Percentiles rank a stretch among this genome's conserved stretches.
Conservation (phyloP, 1,139 yeast genomes). For the Debaryomycetaceae sp. region DNA sequence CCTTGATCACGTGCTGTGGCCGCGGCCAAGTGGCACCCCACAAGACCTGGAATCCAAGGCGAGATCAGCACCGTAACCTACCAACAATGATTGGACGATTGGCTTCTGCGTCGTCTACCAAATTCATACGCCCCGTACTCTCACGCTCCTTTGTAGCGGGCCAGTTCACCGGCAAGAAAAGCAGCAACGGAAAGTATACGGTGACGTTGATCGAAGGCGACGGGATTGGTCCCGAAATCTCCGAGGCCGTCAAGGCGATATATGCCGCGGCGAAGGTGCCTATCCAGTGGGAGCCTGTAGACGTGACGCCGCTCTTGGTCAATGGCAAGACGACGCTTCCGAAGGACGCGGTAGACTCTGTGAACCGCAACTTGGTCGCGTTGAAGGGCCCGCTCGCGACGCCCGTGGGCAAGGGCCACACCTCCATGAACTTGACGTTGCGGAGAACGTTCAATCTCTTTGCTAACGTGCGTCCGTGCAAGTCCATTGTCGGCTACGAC, state of each 20-base stretch:
- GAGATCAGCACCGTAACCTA: no score
- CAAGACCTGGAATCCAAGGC: no score
- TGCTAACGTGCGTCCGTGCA: conserved; percentile 97
- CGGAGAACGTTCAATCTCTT: conserved; percentile 94
- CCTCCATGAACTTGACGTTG: conserved; percentile 90
- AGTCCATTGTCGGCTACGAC: conserved; percentile 84
- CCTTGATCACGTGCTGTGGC: no score
- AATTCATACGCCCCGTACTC: conserved; percentile 27
- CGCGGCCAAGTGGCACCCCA: no score
- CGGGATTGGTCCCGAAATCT: conserved; percentile 95
- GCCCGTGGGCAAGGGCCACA: conserved; percentile 98
- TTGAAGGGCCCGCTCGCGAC: conserved; percentile 97
- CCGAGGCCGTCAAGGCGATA: conserved; percentile 84
- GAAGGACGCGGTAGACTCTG: conserved; percentile 81
- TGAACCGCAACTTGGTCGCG: conserved; percentile 87
- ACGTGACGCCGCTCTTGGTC: conserved; percentile 85
- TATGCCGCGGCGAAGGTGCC: conserved; percentile 92
- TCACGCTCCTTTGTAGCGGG: conserved; percentile 39
- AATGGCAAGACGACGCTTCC: conserved; percentile 95
- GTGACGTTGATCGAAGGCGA: conserved; percentile 98
- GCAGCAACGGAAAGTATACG: conserved; percentile 61
- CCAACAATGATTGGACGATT: no score
- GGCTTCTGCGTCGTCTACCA: no score
- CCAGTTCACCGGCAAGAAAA: conserved; percentile 37
- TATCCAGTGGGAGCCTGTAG: conserved; percentile 94